Evolutionary conservation across 805 yeast species (phyloP).

Genomic region (Saccharomycopsis javanensis): DNA sequence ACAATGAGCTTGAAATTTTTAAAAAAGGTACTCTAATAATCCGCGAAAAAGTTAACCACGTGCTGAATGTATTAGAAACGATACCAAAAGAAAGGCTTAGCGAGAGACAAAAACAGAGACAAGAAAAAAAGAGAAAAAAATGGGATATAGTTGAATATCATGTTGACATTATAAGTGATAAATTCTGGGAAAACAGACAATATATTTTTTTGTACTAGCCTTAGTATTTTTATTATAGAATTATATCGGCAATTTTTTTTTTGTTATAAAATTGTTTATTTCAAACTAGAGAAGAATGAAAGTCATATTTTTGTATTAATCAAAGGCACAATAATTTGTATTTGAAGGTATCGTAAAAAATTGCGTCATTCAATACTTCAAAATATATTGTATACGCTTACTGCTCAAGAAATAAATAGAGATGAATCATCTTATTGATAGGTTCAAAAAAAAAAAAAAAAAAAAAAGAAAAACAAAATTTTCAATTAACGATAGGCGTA

Average conservation of each 20-base stretch:
- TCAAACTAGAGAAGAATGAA: too few relatives aligned
- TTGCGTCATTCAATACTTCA: too few relatives aligned
- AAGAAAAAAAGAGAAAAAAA: conserved; percentile 39
- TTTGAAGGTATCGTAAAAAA: too few relatives aligned
- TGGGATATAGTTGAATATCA: conserved; percentile 39
- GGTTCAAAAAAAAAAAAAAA: too few relatives aligned
- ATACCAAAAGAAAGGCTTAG: conserved; percentile 20
- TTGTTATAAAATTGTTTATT: neutral
- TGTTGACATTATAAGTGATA: conserved; percentile 53
- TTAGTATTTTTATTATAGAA: neutral
- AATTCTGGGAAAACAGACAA: conserved; percentile 49
- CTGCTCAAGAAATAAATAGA: too few relatives aligned
- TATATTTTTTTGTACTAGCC: conserved; percentile 16
- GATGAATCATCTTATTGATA: too few relatives aligned
- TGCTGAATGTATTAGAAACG: neutral
- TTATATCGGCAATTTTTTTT: too few relatives aligned
- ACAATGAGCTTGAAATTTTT: conserved; percentile 79
- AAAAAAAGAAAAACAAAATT: too few relatives aligned
- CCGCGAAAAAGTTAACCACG: conserved; percentile 30
- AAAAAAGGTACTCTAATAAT: conserved; percentile 70
- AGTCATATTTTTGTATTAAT: too few relatives aligned
- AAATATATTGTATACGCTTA: too few relatives aligned
- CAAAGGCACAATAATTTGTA: too few relatives aligned
- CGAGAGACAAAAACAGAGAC: conserved; percentile 41
- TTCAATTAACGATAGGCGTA: too few relatives aligned